Conservation (phyloP, 306 rosid genomes). For the Rosa chinensis region DNA sequence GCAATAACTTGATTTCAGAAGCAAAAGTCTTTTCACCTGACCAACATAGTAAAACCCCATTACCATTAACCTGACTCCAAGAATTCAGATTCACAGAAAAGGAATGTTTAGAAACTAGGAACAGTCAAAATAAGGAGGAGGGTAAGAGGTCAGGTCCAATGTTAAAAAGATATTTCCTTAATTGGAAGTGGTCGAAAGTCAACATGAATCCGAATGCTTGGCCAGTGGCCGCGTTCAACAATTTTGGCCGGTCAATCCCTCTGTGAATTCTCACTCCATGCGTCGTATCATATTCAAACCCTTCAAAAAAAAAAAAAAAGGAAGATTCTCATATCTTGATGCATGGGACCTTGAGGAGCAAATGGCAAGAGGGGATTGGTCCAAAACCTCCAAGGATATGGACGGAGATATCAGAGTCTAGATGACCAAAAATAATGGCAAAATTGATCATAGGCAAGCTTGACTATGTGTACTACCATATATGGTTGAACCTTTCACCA, state of each 20-base stretch:
- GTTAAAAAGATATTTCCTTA: not conserved
- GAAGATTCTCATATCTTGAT: not conserved
- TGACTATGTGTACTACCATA: not conserved
- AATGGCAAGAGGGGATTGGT: constrained; percentile 3
- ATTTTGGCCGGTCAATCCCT: not conserved
- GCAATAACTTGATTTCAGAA: not conserved
- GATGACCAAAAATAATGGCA: constrained; percentile 2
- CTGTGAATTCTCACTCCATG: constrained; percentile 9
- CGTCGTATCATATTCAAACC: not conserved
- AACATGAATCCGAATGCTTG: not conserved
- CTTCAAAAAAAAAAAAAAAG: not conserved
- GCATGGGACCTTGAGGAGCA: not conserved
- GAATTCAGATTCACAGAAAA: not conserved
- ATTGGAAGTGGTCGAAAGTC: not conserved
- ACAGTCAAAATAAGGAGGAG: not conserved
- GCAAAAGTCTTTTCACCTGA: not conserved
- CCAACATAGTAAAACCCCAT: not conserved
- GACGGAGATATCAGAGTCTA: constrained; percentile 14
- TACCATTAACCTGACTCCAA: not conserved
- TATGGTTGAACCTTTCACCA: not conserved
- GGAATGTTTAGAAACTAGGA: not conserved
- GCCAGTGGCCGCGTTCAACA: not conserved
- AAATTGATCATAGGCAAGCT: constrained; percentile 8
- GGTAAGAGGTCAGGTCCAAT: not conserved
- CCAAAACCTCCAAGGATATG: not conserved